These are phyloP conservation scores for Trypanosoma theileri DNA, from an alignment of 208 protist genomes.

Conservation along the genomic window DNA sequence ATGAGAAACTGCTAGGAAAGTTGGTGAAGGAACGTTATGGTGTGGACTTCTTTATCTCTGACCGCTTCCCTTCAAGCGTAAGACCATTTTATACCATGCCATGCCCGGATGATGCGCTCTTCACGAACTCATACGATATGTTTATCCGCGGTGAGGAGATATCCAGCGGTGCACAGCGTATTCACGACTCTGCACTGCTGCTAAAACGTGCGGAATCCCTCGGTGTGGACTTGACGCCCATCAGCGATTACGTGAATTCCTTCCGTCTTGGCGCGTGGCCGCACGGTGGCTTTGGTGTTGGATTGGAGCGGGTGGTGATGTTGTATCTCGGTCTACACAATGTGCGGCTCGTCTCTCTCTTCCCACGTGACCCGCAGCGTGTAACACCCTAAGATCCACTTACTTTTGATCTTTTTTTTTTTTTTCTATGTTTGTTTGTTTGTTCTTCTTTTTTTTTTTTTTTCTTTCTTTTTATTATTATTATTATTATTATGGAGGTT, in stretches of 20 bases:
- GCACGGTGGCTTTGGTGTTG: constrained; percentile 99
- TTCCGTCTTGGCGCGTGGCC: constrained; percentile 98
- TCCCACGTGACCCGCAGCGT: constrained; percentile 98
- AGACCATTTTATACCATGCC: constrained; percentile 99
- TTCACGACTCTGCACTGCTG: constrained; percentile 97
- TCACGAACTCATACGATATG: constrained; percentile 98
- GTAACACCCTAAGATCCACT: constrained; percentile 89
- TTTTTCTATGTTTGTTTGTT: too few species aligned
- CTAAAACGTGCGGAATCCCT: constrained; percentile 73
- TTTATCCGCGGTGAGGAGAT: constrained; percentile 99
- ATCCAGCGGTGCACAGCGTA: constrained; percentile 99
- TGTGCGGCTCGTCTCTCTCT: constrained; percentile 97
- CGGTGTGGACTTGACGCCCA: constrained; percentile 81
- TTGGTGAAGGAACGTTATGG: constrained; percentile 98
- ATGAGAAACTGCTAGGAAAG: constrained; percentile 96
- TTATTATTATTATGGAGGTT: too few species aligned
- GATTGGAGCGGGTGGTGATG: constrained; percentile 99
- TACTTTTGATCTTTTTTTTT: too few species aligned
- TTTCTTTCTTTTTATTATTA: too few species aligned
- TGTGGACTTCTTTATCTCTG: constrained; percentile 99
- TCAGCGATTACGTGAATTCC: constrained; percentile 97
- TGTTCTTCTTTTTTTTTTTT: too few species aligned
- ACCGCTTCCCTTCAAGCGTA: constrained; percentile 96
- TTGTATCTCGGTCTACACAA: constrained; percentile 99
- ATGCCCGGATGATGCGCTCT: constrained; percentile 89